Evolutionary conservation across 2,329 filamentous ascomycete species (phyloP).

Genomic region (Neonectria punicea): DNA sequence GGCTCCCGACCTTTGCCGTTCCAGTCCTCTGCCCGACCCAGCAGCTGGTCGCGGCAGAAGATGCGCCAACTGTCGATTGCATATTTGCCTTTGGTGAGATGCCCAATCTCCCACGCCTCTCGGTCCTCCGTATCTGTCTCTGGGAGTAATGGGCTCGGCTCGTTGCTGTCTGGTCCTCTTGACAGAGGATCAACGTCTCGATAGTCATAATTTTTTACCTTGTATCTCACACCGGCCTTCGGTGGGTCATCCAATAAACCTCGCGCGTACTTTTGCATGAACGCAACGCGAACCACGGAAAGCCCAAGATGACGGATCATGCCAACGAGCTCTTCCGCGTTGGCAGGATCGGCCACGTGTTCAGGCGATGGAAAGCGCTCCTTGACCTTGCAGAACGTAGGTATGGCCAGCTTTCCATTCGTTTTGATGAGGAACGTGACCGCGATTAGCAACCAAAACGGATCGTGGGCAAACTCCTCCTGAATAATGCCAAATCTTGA

Average conservation of each 20-base stretch:
- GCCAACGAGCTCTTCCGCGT: slow-evolving; percentile 60
- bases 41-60: slow-evolving; percentile 84
- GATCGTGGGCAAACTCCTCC: slow-evolving; percentile 77
- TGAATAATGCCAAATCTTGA: slow-evolving; percentile 82
- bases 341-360: slow-evolving; percentile 66
- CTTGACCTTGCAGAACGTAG: slow-evolving; percentile 77
- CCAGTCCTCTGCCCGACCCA: slow-evolving; percentile 73
- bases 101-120: slow-evolving; percentile 83
- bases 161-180: slow-evolving; percentile 1
- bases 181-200: slow-evolving; percentile 44
- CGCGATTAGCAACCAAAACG: slow-evolving; percentile 84
- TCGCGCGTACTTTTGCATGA: slow-evolving; percentile 76
- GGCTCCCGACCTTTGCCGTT: slow-evolving; percentile 64
- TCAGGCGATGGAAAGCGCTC: slow-evolving; percentile 73
- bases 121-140: slow-evolving; percentile 31
- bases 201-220: slow-evolving; percentile 59
- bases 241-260: slow-evolving; percentile 75
- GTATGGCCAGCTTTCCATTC: slow-evolving; percentile 77
- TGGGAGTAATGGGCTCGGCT: not conserved
- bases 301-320: slow-evolving; percentile 79
- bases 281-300: slow-evolving; percentile 72
- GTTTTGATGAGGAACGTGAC: slow-evolving; percentile 89
- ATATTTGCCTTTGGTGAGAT: slow-evolving; percentile 85
- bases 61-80: slow-evolving; percentile 92
- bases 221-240: slow-evolving; percentile 62